Evolutionary conservation across 495 filamentous ascomycete genomes (phyloP).

Genomic region (Aspergillus cavernicola): DNA sequence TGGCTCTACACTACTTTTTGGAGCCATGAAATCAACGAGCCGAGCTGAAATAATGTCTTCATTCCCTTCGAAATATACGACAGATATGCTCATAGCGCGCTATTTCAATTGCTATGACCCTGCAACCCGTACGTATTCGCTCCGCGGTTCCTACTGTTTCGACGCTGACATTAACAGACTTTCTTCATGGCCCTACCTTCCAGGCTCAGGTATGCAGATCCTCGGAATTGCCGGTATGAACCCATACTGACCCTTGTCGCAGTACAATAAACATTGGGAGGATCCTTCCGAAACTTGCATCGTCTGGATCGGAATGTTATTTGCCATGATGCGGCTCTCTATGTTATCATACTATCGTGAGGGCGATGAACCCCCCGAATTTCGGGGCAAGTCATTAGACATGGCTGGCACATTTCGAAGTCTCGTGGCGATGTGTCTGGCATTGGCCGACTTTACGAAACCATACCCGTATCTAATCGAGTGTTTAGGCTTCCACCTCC

Average conservation of each 20-base stretch:
- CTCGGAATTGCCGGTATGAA: background rate
- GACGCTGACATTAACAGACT: slow-evolving; percentile 49
- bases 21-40: slow-evolving; percentile 59
- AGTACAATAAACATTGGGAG: slow-evolving; percentile 87
- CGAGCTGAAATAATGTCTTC: slow-evolving; percentile 73
- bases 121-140: slow-evolving; percentile 56
- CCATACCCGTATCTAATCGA: slow-evolving; percentile 85
- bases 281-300: slow-evolving; percentile 74
- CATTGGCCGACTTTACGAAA: slow-evolving; percentile 86
- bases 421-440: slow-evolving; percentile 81
- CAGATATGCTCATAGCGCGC: slow-evolving; percentile 72
- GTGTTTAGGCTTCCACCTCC: slow-evolving; percentile 78
- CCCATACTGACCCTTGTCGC: slow-evolving; percentile 1
- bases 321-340: slow-evolving; percentile 82
- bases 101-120: slow-evolving; percentile 72
- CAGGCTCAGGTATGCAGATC: slow-evolving; percentile 54
- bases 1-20: slow-evolving; percentile 71
- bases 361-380: slow-evolving; percentile 89
- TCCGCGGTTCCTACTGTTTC: background rate
- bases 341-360: slow-evolving; percentile 88
- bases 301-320: slow-evolving; percentile 88
- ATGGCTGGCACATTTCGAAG: slow-evolving; percentile 76
- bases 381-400: slow-evolving; percentile 62
- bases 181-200: slow-evolving; percentile 84
- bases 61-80: slow-evolving; percentile 74